Evolutionary conservation across 345 rosid genomes (phyloP).

Genomic region (Hibiscus trionum): DNA sequence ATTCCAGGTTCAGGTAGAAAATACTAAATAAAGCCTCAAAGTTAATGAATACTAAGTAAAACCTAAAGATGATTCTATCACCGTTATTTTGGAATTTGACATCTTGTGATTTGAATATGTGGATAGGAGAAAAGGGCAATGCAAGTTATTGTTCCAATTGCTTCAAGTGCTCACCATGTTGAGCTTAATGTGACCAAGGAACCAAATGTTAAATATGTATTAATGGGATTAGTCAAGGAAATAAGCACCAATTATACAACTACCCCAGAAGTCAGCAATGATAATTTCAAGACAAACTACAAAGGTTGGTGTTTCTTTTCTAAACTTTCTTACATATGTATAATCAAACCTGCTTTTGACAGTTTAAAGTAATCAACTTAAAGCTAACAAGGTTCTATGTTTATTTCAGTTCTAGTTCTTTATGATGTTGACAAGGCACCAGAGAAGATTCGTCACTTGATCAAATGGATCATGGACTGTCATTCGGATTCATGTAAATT

Average conservation of each 20-base stretch:
- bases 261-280: conserved; percentile 42
- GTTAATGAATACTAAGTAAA: not conserved
- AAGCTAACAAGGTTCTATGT: conserved; percentile 16
- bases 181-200: conserved; percentile 49
- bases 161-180: conserved; percentile 51
- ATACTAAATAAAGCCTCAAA: not conserved
- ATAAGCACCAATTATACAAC: conserved; percentile 33
- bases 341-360: not conserved
- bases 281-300: conserved; percentile 33
- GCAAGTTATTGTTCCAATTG: conserved; percentile 35
- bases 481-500: conserved; percentile 54
- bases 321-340: no score
- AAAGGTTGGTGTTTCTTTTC: conserved; percentile 28
- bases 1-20: conserved; percentile 43
- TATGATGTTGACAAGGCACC: conserved; percentile 46
- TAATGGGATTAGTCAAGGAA: conserved; percentile 56
- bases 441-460: conserved; percentile 47
- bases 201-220: conserved; percentile 42
- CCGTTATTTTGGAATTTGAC: not conserved
- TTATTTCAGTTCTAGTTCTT: conserved; percentile 46
- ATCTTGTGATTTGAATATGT: not conserved
- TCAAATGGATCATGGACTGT: conserved; percentile 71
- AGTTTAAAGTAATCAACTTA: not conserved
- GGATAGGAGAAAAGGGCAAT: conserved; percentile 36
- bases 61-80: not conserved